Percentiles rank a stretch among this genome's conserved stretches.
Evolutionary conservation across 1,139 yeast genomes (phyloP).

Genomic region (Pichia sp.): DNA sequence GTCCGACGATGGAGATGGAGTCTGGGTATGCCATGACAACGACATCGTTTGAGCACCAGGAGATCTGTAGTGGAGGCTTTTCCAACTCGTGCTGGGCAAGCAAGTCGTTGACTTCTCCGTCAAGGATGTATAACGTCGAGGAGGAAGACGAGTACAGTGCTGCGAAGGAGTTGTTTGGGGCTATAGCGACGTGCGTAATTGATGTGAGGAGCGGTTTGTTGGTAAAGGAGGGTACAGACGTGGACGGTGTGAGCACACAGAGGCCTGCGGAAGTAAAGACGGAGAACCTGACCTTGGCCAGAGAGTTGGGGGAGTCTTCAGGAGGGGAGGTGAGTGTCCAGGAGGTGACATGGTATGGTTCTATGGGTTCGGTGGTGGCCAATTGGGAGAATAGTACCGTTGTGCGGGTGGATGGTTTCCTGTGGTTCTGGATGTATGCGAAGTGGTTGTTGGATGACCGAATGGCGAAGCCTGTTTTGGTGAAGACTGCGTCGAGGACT

Average conservation of each 20-base stretch:
- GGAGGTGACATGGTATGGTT: slow-evolving; percentile 15
- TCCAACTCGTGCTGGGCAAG: slow-evolving; percentile 35
- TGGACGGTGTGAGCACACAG: not conserved
- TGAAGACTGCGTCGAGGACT: slow-evolving; percentile 34
- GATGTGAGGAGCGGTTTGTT: slow-evolving; percentile 7
- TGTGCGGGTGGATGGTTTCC: not conserved
- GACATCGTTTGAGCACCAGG: slow-evolving; percentile 89
- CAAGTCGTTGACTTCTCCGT: slow-evolving; percentile 3
- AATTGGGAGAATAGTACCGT: slow-evolving; percentile 2
- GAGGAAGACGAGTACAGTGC: slow-evolving; percentile 47
- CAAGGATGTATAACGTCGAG: slow-evolving; percentile 3
- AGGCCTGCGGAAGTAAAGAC: slow-evolving; percentile 11
- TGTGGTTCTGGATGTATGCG: slow-evolving; percentile 30
- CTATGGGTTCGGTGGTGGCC: slow-evolving; percentile 7
- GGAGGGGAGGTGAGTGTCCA: slow-evolving; percentile 35
- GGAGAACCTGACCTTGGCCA: slow-evolving; percentile 8
- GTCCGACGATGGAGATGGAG: slow-evolving; percentile 68
- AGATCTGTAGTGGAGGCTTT: slow-evolving; percentile 41
- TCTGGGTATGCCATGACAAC: slow-evolving; percentile 58
- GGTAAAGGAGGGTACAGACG: not conserved
- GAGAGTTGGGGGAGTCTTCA: slow-evolving; percentile 11
- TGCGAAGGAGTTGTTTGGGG: slow-evolving; percentile 60
- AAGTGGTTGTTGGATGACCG: slow-evolving; percentile 33
- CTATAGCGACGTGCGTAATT: slow-evolving; percentile 46
- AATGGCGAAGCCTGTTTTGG: slow-evolving; percentile 36